Percentiles rank a stretch among this genome's conserved stretches.
Conservation (phyloP, 2,329 filamentous ascomycete genomes). For the Ophiocordyceps camponoti-floridani region DNA sequence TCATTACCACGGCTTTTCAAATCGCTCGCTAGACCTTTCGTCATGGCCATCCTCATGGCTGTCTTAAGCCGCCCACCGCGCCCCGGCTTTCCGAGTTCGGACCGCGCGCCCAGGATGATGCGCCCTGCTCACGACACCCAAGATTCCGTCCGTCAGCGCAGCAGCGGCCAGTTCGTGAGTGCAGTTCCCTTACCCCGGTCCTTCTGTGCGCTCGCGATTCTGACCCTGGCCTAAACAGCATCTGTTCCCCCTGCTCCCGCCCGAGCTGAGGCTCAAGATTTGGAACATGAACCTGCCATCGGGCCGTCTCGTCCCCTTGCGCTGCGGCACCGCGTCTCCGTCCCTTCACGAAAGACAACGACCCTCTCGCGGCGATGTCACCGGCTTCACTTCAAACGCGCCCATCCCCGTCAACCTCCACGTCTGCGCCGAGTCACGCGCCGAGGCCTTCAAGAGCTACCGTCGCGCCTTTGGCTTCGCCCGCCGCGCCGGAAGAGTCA, state of each 20-base stretch:
- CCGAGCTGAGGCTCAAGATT: conserved; percentile 27
- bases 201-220: background rate
- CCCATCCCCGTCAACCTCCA: conserved; percentile 25
- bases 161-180: conserved; percentile 3
- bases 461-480: conserved; percentile 22
- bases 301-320: conserved; percentile 24
- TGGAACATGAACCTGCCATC: conserved; percentile 25
- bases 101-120: background rate
- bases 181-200: background rate
- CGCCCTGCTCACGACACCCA: background rate
- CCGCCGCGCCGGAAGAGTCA: conserved; percentile 20
- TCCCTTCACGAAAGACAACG: conserved; percentile 5
- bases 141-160: background rate
- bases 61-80: conserved; percentile 1
- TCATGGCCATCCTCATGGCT: background rate
- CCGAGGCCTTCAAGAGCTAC: conserved; percentile 23
- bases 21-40: background rate
- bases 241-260: conserved; percentile 22
- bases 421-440: conserved; percentile 26
- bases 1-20: background rate
- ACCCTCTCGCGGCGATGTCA: conserved; percentile 5
- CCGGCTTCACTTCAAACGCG: conserved; percentile 22
- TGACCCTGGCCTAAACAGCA: conserved; percentile 11
- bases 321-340: conserved; percentile 16
- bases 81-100: background rate